A percentile compares a stretch with the other conserved stretches of the same genome.
phyloP scores from a whole-genome alignment of 1,139 yeast species.

The Zhuliangozyma parablackwelliae region DNA sequence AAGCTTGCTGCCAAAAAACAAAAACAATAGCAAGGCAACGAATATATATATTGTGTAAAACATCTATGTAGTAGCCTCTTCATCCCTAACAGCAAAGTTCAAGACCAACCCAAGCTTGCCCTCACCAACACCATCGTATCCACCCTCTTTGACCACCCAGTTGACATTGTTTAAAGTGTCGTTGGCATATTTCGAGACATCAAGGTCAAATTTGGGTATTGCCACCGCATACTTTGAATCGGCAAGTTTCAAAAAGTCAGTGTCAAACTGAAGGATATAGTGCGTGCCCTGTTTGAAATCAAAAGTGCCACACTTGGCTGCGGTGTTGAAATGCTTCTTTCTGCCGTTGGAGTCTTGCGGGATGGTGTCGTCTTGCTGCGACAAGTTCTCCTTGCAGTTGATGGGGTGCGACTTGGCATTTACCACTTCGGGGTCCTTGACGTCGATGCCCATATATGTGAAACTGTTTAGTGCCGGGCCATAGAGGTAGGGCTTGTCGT shows the following conservation, averaged over 20 bases:
- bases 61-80: too few species aligned
- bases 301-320: conserved; percentile 28
- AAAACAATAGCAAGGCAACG: not conserved
- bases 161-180: conserved; percentile 41
- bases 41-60: too few species aligned
- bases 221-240: conserved; percentile 40
- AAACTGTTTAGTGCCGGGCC: conserved; percentile 61
- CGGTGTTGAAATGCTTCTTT: conserved; percentile 29
- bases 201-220: conserved; percentile 42
- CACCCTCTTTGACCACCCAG: conserved; percentile 40
- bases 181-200: conserved; percentile 38
- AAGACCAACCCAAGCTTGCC: conserved; percentile 36
- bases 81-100: conserved; percentile 37
- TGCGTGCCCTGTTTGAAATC: conserved; percentile 18
- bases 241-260: conserved; percentile 36
- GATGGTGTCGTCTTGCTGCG: conserved; percentile 19
- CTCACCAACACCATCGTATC: conserved; percentile 32
- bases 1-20: too few species aligned
- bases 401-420: conserved; percentile 6
- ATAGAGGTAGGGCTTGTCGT: conserved; percentile 58
- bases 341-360: conserved; percentile 30
- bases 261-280: conserved; percentile 36
- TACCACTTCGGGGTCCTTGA: conserved; percentile 3
- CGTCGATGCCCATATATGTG: conserved; percentile 25
- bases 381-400: conserved; percentile 9